Conservation (phyloP, 2,329 filamentous ascomycete species). For the Fulvia fulva region DNA sequence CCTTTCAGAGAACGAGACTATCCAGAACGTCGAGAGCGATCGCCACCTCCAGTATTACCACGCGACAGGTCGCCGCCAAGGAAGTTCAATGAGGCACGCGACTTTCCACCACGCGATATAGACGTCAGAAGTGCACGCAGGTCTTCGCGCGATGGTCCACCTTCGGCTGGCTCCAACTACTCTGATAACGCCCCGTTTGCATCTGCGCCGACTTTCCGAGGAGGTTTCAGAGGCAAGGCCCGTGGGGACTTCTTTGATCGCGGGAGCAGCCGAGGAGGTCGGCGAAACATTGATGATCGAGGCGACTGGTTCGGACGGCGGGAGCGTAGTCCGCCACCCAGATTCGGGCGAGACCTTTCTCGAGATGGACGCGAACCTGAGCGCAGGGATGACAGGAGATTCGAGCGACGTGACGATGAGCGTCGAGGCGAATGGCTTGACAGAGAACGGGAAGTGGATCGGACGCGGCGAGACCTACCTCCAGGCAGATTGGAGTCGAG, state of each 20-base stretch:
- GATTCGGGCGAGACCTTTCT: slow-evolving; percentile 48
- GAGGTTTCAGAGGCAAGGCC: slow-evolving; percentile 41
- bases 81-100: slow-evolving; percentile 58
- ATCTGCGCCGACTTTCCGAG: slow-evolving; percentile 42
- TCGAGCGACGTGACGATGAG: slow-evolving; percentile 43
- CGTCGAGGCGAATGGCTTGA: slow-evolving; percentile 37
- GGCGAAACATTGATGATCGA: slow-evolving; percentile 45
- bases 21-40: slow-evolving; percentile 52
- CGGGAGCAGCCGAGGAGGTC: slow-evolving; percentile 42
- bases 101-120: slow-evolving; percentile 56
- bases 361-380: slow-evolving; percentile 37
- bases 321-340: slow-evolving; percentile 48
- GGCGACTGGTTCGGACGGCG: slow-evolving; percentile 53
- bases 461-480: slow-evolving; percentile 28
- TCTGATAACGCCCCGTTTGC: slow-evolving; percentile 62
- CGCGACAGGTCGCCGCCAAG: slow-evolving; percentile 62
- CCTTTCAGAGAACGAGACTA: slow-evolving; percentile 50
- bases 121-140: slow-evolving; percentile 65
- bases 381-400: slow-evolving; percentile 43
- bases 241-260: slow-evolving; percentile 46
- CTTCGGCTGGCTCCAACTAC: slow-evolving; percentile 66
- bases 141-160: slow-evolving; percentile 68
- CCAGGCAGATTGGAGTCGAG: slow-evolving; percentile 30
- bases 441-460: slow-evolving; percentile 39
- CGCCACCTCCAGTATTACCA: slow-evolving; percentile 51